phyloP scores from a whole-genome alignment of 306 rosid species.

The Psophocarpus tetragonolobus region DNA sequence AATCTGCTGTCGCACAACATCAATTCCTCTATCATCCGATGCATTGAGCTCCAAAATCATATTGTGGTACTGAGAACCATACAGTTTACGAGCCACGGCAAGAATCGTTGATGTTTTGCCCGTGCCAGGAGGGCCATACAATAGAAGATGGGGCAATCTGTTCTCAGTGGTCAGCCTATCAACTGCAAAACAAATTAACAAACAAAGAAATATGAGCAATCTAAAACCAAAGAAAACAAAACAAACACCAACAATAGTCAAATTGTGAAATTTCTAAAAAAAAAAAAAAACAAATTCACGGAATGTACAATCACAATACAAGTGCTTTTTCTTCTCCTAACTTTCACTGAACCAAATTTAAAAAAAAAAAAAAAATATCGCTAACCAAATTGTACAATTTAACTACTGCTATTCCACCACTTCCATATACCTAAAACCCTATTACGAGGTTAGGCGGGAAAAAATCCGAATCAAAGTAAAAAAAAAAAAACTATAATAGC shows the following conservation, averaged over 20 bases:
- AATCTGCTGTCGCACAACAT: slow-evolving; percentile 90
- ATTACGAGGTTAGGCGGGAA: not conserved
- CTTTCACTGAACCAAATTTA: not conserved
- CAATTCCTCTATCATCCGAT: slow-evolving; percentile 94
- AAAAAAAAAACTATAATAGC: not conserved
- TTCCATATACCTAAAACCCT: slow-evolving; percentile 19
- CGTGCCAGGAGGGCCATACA: slow-evolving; percentile 97
- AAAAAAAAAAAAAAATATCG: not conserved
- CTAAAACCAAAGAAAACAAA: too few relatives aligned
- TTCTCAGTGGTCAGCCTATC: slow-evolving; percentile 88
- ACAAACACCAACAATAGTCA: not conserved
- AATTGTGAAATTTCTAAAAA: not conserved
- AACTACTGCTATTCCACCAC: not conserved
- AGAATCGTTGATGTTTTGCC: slow-evolving; percentile 97
- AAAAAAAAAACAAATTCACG: not conserved
- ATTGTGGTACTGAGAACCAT: slow-evolving; percentile 68
- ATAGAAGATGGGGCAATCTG: slow-evolving; percentile 86
- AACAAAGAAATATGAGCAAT: not conserved
- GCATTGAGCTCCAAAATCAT: slow-evolving; percentile 97
- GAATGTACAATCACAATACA: not conserved
- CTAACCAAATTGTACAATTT: not conserved
- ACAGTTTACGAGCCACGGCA: slow-evolving; percentile 86
- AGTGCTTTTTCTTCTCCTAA: not conserved
- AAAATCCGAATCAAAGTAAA: not conserved
- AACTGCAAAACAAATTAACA: slow-evolving; percentile 48